These are phyloP conservation scores for Prunus mume DNA, from an alignment of 306 rosid species.

Conservation along the genomic window DNA sequence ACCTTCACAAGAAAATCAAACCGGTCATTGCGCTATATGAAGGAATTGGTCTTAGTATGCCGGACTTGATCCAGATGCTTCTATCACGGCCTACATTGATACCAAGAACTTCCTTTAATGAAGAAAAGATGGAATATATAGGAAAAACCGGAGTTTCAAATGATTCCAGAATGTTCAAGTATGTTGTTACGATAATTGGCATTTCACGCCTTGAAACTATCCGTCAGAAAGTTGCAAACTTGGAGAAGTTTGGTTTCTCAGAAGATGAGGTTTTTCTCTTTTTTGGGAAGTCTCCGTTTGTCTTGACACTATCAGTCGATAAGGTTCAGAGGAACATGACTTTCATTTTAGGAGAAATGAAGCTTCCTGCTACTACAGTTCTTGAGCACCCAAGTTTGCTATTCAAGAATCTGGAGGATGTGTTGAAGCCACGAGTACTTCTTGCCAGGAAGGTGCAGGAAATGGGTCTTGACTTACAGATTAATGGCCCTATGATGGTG, in stretches of 20 bases:
- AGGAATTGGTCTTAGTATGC: conserved; percentile 49
- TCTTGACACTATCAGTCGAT: conserved; percentile 60
- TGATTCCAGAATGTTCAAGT: conserved; percentile 61
- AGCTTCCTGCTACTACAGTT: conserved; percentile 55
- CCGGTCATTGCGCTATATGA: conserved; percentile 45
- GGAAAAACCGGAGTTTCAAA: conserved; percentile 44
- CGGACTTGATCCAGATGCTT: conserved; percentile 60
- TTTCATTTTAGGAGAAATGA: conserved; percentile 66
- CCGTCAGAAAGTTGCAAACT: conserved; percentile 50
- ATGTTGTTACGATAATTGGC: conserved; percentile 65
- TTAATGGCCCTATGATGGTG: conserved; percentile 22
- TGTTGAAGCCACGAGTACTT: conserved; percentile 63
- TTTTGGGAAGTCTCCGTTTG: conserved; percentile 48
- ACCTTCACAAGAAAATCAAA: conserved; percentile 31
- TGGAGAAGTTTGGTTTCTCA: conserved; percentile 56
- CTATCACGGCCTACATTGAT: conserved; percentile 56
- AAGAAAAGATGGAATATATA: conserved; percentile 63
- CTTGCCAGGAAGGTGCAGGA: conserved; percentile 52
- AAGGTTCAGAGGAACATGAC: conserved; percentile 92
- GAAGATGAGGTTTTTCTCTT: conserved; percentile 60
- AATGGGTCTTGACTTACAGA: conserved; percentile 39
- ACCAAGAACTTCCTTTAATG: conserved; percentile 59
- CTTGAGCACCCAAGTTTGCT: conserved; percentile 50
- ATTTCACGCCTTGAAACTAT: conserved; percentile 67
- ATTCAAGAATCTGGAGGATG: conserved; percentile 53